These are phyloP conservation scores for Afroboletus lepidellus DNA, from an alignment of 1,284 basidiomycete genomes.

Conservation along the genomic window DNA sequence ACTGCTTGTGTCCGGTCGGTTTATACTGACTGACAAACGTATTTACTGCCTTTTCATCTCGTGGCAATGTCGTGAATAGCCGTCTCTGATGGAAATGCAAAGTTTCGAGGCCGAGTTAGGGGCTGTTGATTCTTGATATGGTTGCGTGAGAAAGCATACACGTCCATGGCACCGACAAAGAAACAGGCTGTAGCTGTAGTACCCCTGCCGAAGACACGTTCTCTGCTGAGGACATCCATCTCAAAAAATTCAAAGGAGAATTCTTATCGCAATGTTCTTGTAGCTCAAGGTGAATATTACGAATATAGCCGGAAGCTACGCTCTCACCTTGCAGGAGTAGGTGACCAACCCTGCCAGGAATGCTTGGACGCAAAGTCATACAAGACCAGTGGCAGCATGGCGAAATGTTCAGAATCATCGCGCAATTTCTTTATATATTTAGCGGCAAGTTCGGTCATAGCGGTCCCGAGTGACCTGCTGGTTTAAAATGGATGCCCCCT, in stretches of 20 bases:
- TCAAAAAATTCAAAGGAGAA: too few species aligned
- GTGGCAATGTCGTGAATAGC: neutral
- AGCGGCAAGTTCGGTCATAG: too few species aligned
- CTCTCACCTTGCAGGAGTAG: conserved; percentile 25
- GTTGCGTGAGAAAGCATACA: too few species aligned
- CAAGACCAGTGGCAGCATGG: conserved; percentile 25
- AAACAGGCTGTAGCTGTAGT: too few species aligned
- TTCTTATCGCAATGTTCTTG: conserved; percentile 34
- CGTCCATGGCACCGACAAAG: too few species aligned
- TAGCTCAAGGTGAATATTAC: conserved; percentile 23
- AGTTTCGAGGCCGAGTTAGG: too few species aligned
- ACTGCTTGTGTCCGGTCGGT: conserved; percentile 4
- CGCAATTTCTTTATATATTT: neutral
- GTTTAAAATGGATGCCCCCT: too few species aligned
- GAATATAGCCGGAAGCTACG: neutral
- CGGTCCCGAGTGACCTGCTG: too few species aligned
- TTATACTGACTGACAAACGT: neutral
- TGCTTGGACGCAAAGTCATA: conserved; percentile 32
- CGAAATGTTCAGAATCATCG: neutral
- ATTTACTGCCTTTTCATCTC: neutral
- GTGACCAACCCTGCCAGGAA: conserved; percentile 18
- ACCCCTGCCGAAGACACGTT: too few species aligned
- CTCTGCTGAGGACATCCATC: too few species aligned
- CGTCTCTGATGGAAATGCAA: too few species aligned
- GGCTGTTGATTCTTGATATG: too few species aligned